A percentile compares a stretch with the other conserved stretches of the same genome.
Conservation (phyloP, 352 stramenopile species). For the Phytophthora podocarpi region DNA sequence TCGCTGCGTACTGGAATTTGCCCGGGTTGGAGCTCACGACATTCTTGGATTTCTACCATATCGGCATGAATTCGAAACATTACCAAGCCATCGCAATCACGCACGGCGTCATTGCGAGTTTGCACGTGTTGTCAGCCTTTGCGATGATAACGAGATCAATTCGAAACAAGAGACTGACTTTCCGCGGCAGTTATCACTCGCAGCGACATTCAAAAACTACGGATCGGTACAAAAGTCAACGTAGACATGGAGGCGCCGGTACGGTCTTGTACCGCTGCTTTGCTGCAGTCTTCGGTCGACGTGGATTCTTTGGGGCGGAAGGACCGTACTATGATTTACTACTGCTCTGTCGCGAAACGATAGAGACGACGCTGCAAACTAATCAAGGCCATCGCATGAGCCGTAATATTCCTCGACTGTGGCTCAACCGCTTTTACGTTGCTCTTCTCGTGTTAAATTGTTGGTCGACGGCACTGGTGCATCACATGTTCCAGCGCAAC, state of each 20-base stretch:
- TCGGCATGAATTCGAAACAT: slow-evolving; percentile 30
- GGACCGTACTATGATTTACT: slow-evolving; percentile 34
- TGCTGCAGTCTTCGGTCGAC: slow-evolving; percentile 21
- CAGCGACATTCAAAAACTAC: not conserved
- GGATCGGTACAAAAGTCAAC: not conserved
- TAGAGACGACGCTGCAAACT: slow-evolving; percentile 35
- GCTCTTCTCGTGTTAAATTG: slow-evolving; percentile 38
- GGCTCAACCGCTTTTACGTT: slow-evolving; percentile 47
- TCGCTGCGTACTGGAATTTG: slow-evolving; percentile 23
- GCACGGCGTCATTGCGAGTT: slow-evolving; percentile 16
- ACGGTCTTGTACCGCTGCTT: slow-evolving; percentile 7
- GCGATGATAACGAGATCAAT: slow-evolving; percentile 29
- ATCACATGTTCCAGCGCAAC: slow-evolving; percentile 34
- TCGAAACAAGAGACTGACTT: slow-evolving; percentile 19
- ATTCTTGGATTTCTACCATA: slow-evolving; percentile 31
- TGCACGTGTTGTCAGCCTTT: slow-evolving; percentile 20
- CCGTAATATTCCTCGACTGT: slow-evolving; percentile 27
- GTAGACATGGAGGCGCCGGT: not conserved
- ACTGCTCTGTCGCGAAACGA: slow-evolving; percentile 35
- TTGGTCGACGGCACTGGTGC: slow-evolving; percentile 40
- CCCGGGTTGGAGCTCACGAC: slow-evolving; percentile 19
- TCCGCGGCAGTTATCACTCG: slow-evolving; percentile 4
- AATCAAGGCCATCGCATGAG: slow-evolving; percentile 41
- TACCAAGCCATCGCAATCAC: slow-evolving; percentile 11
- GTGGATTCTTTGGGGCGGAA: slow-evolving; percentile 31